Percentiles rank a stretch among this genome's conserved stretches.
Evolutionary conservation across 306 rosid genomes (phyloP).

Genomic region (Quercus variabilis): DNA sequence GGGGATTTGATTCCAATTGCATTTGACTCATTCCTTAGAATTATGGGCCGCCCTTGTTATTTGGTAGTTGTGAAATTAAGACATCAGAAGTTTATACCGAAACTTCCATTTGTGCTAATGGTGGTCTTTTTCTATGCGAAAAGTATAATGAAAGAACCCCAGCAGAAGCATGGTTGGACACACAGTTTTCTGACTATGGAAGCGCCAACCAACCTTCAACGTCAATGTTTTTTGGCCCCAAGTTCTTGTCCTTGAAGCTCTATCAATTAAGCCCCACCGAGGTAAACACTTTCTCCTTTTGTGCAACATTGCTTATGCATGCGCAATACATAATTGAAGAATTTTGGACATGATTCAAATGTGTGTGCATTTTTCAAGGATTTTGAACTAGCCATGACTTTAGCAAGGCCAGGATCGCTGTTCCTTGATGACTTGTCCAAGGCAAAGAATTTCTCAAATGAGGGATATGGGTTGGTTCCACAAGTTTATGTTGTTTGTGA

Average conservation of each 20-base stretch:
- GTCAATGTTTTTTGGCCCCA: constrained; percentile 36
- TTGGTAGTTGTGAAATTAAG: too few species aligned
- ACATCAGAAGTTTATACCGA: not conserved
- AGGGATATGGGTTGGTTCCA: constrained; percentile 40
- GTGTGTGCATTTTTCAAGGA: constrained; percentile 30
- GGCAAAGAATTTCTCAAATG: constrained; percentile 30
- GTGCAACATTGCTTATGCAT: too few species aligned
- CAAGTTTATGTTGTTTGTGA: constrained; percentile 20
- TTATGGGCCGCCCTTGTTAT: too few species aligned
- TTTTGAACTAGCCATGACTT: constrained; percentile 38
- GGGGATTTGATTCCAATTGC: too few species aligned
- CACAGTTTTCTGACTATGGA: constrained; percentile 24
- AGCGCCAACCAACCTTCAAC: constrained; percentile 16
- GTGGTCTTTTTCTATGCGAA: not conserved
- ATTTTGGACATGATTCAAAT: not conserved
- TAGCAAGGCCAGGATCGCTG: constrained; percentile 34
- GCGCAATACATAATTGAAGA: not conserved
- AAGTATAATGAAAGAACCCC: constrained; percentile 26
- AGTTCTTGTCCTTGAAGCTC: constrained; percentile 18
- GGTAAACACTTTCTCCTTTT: constrained; percentile 23
- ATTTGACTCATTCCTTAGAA: too few species aligned
- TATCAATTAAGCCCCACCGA: constrained; percentile 52
- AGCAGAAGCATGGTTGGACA: constrained; percentile 34
- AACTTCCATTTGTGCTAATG: not conserved
- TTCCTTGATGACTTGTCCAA: constrained; percentile 37